phyloP scores from a whole-genome alignment of 1,139 yeast genomes.

The Candida frijolesensis region DNA sequence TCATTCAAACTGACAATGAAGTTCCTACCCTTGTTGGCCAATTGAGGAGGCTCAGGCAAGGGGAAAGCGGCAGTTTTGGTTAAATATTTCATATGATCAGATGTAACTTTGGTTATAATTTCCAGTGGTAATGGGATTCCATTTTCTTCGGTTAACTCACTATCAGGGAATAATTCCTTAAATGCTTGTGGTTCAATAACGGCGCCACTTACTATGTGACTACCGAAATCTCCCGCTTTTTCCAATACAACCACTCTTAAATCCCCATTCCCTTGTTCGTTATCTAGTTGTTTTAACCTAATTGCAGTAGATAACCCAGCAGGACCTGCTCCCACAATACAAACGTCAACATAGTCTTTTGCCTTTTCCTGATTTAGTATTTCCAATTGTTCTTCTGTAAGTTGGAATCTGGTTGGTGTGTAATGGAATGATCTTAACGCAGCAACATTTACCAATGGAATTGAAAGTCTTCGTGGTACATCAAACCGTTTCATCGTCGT shows the following conservation, averaged over 20 bases:
- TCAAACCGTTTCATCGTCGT: not conserved
- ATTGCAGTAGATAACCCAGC: conserved; percentile 97
- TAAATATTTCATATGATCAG: conserved; percentile 69
- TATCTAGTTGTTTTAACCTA: conserved; percentile 79
- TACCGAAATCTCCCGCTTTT: conserved; percentile 89
- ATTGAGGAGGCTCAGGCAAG: conserved; percentile 91
- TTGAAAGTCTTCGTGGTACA: not conserved
- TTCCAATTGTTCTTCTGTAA: conserved; percentile 46
- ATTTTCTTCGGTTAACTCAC: conserved; percentile 53
- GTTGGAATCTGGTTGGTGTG: not conserved
- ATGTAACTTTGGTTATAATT: conserved; percentile 69
- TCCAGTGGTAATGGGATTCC: conserved; percentile 79
- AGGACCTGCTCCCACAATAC: conserved; percentile 97
- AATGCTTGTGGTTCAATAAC: conserved; percentile 88
- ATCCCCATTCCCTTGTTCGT: conserved; percentile 65
- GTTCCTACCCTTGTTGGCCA: conserved; percentile 78
- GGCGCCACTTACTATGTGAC: conserved; percentile 92
- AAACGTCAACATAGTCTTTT: conserved; percentile 84
- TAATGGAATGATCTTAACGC: not conserved
- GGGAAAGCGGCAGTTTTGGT: conserved; percentile 61
- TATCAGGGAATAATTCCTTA: conserved; percentile 77
- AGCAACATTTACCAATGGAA: not conserved
- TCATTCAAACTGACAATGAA: conserved; percentile 82
- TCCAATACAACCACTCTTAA: conserved; percentile 86
- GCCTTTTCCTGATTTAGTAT: conserved; percentile 66